Base-by-base conservation (phyloP, 495 filamentous ascomycete genomes). In the Penicillium paradoxum region DNA sequence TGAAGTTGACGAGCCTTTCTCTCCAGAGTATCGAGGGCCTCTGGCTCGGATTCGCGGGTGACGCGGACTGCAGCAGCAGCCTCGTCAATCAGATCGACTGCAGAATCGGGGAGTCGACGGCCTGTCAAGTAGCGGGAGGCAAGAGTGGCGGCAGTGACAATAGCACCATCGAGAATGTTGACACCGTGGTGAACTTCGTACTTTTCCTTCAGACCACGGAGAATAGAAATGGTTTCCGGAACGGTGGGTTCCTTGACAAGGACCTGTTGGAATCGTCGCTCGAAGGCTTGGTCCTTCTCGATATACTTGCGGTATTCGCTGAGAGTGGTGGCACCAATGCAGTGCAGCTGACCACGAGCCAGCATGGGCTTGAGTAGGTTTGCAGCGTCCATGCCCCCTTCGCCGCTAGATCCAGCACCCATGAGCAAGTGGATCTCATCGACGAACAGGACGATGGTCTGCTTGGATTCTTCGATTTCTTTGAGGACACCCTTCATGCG, bases 101-200 rank as follows among this genome's bases (percentile, higher is more conserved):
- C 95, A 2, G 93, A 97, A 66, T 98, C 93, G 5, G 93, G 93
- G 34, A 98, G 83, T 63, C 93, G 84, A 47, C 93, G 83, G 27
- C 83, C 83, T 2, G 93, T 97, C 29, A 98, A 80, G 56, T 97
- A 98, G 15, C 93, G 85, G 27, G 90, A 85, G 24, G 93, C 93
- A 14, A 97, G 83, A 17, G 80, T 92, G 11, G 93, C 91, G 10
- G 95, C 88, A 34, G 90, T 76, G 6, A 98, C 91, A 54, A 98
- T 91, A 58, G 93, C 92, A 59, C 83, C 86, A 59, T 98, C 93
- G 10, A 90, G 78, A 60, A 98, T 97, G 62, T 81, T 96, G 64
- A 98, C 95, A 81, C 91, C 90, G 69, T 98, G 93, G 73, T 98
- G 93, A 15, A 95, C 89, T 68, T 98, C 93, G 69, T 96, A 98